These are phyloP conservation scores for Plasmodium vinckei DNA, from an alignment of 169 alveolate genomes.

Conservation along the genomic window DNA sequence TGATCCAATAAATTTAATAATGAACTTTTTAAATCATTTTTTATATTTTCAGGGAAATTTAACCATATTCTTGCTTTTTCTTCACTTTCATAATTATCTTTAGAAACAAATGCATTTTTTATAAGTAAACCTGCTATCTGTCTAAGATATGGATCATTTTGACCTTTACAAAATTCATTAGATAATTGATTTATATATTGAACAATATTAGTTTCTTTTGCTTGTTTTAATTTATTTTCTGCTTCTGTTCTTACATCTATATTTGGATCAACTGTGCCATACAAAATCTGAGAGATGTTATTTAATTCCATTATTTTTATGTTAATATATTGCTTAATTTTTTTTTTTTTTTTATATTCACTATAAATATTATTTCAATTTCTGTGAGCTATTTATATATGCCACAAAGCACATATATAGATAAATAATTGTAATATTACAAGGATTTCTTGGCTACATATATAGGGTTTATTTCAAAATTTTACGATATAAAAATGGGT, in stretches of 20 bases:
- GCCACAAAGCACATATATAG: too few species aligned
- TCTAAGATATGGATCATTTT: slow-evolving; percentile 81
- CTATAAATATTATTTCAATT: slow-evolving; percentile 20
- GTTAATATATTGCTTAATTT: neutral
- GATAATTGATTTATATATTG: slow-evolving; percentile 84
- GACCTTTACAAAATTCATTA: slow-evolving; percentile 82
- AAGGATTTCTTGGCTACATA: too few species aligned
- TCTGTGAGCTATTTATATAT: neutral
- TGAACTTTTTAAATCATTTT: slow-evolving; percentile 82
- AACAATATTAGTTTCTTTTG: slow-evolving; percentile 81
- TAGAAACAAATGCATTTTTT: slow-evolving; percentile 87
- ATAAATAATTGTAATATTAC: too few species aligned
- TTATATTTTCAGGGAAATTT: slow-evolving; percentile 83
- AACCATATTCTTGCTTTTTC: slow-evolving; percentile 81
- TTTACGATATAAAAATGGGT: too few species aligned
- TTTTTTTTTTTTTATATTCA: slow-evolving; percentile 11
- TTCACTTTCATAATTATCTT: slow-evolving; percentile 84
- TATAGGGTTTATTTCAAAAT: too few species aligned
- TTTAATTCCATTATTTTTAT: slow-evolving; percentile 77
- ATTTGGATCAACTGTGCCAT: slow-evolving; percentile 82
- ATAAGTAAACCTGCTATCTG: slow-evolving; percentile 89
- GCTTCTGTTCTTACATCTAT: slow-evolving; percentile 82
- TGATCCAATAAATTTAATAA: slow-evolving; percentile 83
- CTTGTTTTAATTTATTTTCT: slow-evolving; percentile 79
- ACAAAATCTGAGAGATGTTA: slow-evolving; percentile 77